Conservation (phyloP, 2,329 filamentous ascomycete genomes). For the Colletotrichum sp. region DNA sequence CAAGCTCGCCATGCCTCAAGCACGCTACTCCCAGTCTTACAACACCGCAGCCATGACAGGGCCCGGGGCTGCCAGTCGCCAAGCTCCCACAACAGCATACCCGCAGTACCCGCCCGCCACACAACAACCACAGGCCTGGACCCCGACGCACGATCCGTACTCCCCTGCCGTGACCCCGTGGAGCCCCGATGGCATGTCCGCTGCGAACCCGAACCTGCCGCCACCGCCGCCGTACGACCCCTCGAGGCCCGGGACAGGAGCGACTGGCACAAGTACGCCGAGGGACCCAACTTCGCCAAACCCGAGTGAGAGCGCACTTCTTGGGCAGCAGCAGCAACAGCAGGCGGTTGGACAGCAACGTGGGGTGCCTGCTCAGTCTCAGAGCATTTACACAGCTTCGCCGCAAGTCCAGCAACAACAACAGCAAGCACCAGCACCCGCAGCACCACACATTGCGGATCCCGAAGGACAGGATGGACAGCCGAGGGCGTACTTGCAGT, state of each 20-base stretch:
- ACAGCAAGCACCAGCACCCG: neutral
- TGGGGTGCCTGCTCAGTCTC: neutral
- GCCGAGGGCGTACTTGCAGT: constrained; percentile 5
- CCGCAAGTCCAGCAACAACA: neutral
- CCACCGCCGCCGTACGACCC: constrained; percentile 21
- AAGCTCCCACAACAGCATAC: neutral
- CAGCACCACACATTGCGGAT: neutral
- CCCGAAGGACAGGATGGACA: neutral
- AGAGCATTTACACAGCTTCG: neutral
- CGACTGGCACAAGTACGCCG: neutral
- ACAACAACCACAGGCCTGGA: neutral
- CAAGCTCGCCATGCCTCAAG: constrained; percentile 13
- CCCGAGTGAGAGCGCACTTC: constrained; percentile 1
- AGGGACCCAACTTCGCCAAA: neutral
- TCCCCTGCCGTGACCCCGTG: constrained; percentile 10
- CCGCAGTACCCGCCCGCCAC: neutral
- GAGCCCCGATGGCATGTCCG: constrained; percentile 20
- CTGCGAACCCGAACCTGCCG: constrained; percentile 22
- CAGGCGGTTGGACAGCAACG: neutral
- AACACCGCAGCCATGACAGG: neutral
- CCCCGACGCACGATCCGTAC: neutral
- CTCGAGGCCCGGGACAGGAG: neutral
- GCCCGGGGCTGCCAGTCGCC: neutral
- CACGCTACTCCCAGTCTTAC: constrained; percentile 18
- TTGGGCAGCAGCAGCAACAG: neutral